These are phyloP conservation scores for Epichloe uncinata DNA, from an alignment of 2,329 filamentous ascomycete species.

Conservation along the genomic window DNA sequence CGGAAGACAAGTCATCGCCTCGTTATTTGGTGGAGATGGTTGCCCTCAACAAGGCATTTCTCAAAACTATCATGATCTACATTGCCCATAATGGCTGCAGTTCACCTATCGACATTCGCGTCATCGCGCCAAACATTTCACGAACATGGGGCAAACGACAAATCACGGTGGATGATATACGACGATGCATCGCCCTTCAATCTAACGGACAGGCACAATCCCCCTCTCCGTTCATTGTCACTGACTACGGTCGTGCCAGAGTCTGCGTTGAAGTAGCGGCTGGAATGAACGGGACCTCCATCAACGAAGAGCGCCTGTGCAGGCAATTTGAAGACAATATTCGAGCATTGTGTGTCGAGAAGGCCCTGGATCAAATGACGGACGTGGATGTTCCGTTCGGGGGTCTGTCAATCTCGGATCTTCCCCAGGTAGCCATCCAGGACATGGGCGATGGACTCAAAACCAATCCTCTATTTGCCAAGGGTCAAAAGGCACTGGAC, in stretches of 20 bases:
- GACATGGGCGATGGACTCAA: slow-evolving; percentile 22
- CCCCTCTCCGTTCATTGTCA: slow-evolving; percentile 28
- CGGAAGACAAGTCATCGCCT: slow-evolving; percentile 25
- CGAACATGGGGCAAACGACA: slow-evolving; percentile 60
- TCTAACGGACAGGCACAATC: slow-evolving; percentile 17
- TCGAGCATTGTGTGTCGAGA: slow-evolving; percentile 27
- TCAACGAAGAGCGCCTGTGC: slow-evolving; percentile 40
- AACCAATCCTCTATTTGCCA: slow-evolving; percentile 44
- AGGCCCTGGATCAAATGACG: slow-evolving; percentile 16
- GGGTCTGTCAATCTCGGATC: slow-evolving; percentile 36
- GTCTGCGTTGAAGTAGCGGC: slow-evolving; percentile 45
- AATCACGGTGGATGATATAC: slow-evolving; percentile 52
- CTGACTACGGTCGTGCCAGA: slow-evolving; percentile 39
- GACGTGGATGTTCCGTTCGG: slow-evolving; percentile 36
- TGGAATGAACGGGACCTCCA: slow-evolving; percentile 20
- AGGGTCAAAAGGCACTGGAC: slow-evolving; percentile 55
- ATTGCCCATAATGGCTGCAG: slow-evolving; percentile 53
- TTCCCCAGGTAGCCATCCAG: slow-evolving; percentile 23
- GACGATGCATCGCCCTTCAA: slow-evolving; percentile 52
- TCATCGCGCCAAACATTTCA: slow-evolving; percentile 48
- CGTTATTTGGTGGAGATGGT: slow-evolving; percentile 45
- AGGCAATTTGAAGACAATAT: slow-evolving; percentile 41
- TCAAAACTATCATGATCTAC: slow-evolving; percentile 55
- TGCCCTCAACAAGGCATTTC: slow-evolving; percentile 50
- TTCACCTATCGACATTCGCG: slow-evolving; percentile 49